These are phyloP conservation scores for Monilinia aucupariae DNA, from an alignment of 2,329 filamentous ascomycete species.

Conservation along the genomic window DNA sequence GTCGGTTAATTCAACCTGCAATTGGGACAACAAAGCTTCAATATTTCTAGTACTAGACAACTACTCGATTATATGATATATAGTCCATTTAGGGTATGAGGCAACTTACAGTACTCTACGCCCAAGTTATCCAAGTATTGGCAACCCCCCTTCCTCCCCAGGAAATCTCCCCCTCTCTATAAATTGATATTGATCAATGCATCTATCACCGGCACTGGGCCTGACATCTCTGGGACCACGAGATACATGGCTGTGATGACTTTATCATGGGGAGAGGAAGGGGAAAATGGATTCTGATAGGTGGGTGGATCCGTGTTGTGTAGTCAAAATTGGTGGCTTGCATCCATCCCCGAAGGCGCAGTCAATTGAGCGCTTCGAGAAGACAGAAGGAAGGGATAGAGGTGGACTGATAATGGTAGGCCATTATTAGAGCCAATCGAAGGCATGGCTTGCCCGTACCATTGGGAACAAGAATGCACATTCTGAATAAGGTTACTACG, in stretches of 20 bases:
- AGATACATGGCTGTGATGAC: neutral
- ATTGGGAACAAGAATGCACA: neutral
- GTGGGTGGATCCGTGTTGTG: neutral
- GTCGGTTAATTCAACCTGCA: too few species aligned
- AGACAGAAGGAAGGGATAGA: slow-evolving; percentile 8
- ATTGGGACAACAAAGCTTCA: too few species aligned
- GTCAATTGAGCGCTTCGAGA: neutral
- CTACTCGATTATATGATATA: too few species aligned
- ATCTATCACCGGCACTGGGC: slow-evolving; percentile 3
- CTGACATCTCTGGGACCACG: neutral
- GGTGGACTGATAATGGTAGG: neutral
- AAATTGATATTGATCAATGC: neutral
- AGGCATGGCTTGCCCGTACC: slow-evolving; percentile 5
- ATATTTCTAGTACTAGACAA: too few species aligned
- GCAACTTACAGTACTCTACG: too few species aligned
- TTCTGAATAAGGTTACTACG: too few species aligned
- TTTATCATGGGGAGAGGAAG: neutral
- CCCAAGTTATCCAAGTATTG: neutral
- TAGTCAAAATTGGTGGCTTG: neutral
- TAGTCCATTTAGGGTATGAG: too few species aligned
- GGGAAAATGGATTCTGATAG: neutral
- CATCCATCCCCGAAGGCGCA: neutral
- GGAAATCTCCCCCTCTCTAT: neutral
- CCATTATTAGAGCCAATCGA: too few species aligned
- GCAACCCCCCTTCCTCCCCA: neutral